phyloP scores from a whole-genome alignment of 2,329 filamentous ascomycete genomes.

The Verticillium klebahnii region DNA sequence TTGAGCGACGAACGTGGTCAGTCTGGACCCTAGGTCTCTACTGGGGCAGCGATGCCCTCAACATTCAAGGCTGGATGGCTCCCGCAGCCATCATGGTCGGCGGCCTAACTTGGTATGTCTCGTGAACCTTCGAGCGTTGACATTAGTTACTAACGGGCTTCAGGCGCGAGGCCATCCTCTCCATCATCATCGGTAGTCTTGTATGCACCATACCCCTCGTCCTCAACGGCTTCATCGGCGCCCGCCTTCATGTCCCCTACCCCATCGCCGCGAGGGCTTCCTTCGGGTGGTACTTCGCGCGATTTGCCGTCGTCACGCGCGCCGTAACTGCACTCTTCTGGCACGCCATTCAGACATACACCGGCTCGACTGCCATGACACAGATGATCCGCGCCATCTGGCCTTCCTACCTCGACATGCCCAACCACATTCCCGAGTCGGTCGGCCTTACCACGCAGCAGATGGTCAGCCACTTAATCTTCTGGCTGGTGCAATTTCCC shows the following conservation, averaged over 20 bases:
- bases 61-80: constrained; percentile 39
- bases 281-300: constrained; percentile 22
- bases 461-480: constrained; percentile 52
- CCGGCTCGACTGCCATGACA: constrained; percentile 23
- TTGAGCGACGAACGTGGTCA: constrained; percentile 37
- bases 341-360: constrained; percentile 27
- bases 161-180: constrained; percentile 17
- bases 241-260: constrained; percentile 22
- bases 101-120: constrained; percentile 33
- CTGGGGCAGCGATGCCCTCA: constrained; percentile 40
- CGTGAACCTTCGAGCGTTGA: background rate
- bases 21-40: constrained; percentile 26
- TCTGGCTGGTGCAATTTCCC: constrained; percentile 48
- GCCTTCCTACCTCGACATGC: constrained; percentile 33
- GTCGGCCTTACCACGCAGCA: constrained; percentile 35
- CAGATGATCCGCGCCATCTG: constrained; percentile 31
- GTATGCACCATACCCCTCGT: constrained; percentile 17
- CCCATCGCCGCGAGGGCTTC: constrained; percentile 22
- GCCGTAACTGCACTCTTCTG: constrained; percentile 26
- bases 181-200: constrained; percentile 18
- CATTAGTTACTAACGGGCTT: background rate
- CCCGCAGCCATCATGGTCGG: constrained; percentile 40
- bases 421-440: constrained; percentile 31
- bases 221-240: constrained; percentile 17
- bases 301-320: constrained; percentile 21